Percentiles rank a stretch among this genome's conserved stretches.
Evolutionary conservation across 352 stramenopile genomes (phyloP).

Genomic region (Phytophthora hibernalis): DNA sequence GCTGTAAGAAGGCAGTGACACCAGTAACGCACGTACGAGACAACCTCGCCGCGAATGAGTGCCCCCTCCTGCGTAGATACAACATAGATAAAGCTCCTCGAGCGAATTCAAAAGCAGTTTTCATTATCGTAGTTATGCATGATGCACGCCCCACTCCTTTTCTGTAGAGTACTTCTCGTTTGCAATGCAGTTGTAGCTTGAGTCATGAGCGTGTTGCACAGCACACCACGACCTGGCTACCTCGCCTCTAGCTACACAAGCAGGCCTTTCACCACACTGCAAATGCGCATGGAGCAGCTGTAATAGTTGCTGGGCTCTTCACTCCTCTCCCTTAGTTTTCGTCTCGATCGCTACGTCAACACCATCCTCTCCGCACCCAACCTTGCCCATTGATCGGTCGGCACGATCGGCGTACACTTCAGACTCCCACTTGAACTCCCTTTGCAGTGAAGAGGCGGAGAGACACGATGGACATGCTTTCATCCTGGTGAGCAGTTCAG

Average conservation of each 20-base stretch:
- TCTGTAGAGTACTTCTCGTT: not conserved
- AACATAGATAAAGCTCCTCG: conserved; percentile 35
- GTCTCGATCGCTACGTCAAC: conserved; percentile 18
- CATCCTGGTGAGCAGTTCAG: conserved; percentile 14
- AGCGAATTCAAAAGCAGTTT: conserved; percentile 33
- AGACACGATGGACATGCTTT: conserved; percentile 6
- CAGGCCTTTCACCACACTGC: not conserved
- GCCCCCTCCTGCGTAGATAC: conserved; percentile 11
- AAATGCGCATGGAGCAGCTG: not conserved
- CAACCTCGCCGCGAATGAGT: not conserved
- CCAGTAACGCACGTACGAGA: not conserved
- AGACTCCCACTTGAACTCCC: not conserved
- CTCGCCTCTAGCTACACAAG: not conserved
- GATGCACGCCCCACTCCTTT: conserved; percentile 6
- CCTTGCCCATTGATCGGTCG: conserved; percentile 7
- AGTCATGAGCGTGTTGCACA: not conserved
- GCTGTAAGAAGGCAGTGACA: conserved; percentile 35
- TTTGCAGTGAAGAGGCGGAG: conserved; percentile 1
- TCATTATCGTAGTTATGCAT: conserved; percentile 36
- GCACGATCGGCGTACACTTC: not conserved
- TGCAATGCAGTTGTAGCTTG: not conserved
- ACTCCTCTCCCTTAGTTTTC: conserved; percentile 9
- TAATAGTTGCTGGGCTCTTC: conserved; percentile 1
- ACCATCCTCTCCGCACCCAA: conserved; percentile 5
- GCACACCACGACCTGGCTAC: not conserved